Base-by-base conservation (phyloP, 352 stramenopile species). In the Phytophthora palmivora region DNA sequence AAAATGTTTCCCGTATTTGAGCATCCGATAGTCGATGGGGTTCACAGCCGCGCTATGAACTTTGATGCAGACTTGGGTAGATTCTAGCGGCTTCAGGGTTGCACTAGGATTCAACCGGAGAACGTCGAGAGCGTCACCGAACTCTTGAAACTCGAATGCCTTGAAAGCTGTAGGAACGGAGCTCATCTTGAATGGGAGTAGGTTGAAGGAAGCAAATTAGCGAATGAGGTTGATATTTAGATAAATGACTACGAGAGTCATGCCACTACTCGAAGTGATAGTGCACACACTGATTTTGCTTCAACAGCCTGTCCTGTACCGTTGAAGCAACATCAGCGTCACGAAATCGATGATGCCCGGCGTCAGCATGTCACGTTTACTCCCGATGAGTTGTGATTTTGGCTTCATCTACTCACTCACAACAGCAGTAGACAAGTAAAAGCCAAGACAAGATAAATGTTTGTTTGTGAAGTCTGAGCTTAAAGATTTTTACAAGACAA, bases 331-430 rank as follows among this genome's bases (percentile, higher is more conserved):
- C 16, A 18, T 39, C 4, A 39, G 41, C 22, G 22, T 48, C 18
- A 81, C 60, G 46, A 54, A 67, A 51, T 76, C 66, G 2, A 77
- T 62, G 8, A 72, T 47, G 39, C 21, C 32, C 10, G 24, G 8
- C 30, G 11, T 63, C 36, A 21, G 76, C 56, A 6, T 73, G 36
- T 21, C 33, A 22, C 1, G 34, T 19, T 37, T 60, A 30, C 34
- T 43, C 38, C 1, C 33, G 19, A 9, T 34, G 30, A 34, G 30
- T 34, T 3, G 5, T 34, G 30, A 34, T 34, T 34, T 11, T 9
- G 10, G 30, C 11, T 34, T 11, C 7, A 57, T 21, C 14, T 46
- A 30, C 39, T 39, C 34, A 39, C 34, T 19, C 26, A 15, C 22
- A 42, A 28, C 24, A 28, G 24, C 24, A n/a, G n/a, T n/a, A n/a